Evolutionary conservation across 148 eudicot genomes (phyloP).

Genomic region (Vaccinium corymbosum): DNA sequence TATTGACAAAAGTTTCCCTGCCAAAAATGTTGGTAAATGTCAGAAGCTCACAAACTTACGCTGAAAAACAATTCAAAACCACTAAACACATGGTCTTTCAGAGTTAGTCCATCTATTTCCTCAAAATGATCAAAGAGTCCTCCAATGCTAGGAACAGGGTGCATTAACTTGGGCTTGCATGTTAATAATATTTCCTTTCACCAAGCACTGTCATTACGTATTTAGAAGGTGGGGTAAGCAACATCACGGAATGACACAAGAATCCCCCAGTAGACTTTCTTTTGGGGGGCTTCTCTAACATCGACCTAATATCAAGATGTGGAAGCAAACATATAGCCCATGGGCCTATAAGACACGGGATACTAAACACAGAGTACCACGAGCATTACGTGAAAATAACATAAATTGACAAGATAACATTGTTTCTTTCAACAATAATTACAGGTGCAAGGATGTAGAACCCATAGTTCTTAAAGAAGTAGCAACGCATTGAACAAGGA

Average conservation of each 20-base stretch:
- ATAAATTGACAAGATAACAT: neutral
- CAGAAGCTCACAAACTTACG: neutral
- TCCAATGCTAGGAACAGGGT: conserved; percentile 6
- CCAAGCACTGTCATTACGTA: neutral
- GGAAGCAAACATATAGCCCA: neutral
- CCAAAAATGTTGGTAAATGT: conserved; percentile 17
- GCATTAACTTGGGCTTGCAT: neutral
- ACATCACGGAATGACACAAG: neutral
- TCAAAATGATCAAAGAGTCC: neutral
- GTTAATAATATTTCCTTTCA: neutral
- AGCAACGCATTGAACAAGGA: neutral
- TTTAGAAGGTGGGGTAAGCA: neutral
- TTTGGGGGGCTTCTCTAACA: neutral
- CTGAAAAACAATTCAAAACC: neutral
- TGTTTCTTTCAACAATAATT: neutral
- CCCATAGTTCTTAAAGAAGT: neutral
- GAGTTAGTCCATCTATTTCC: neutral
- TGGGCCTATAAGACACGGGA: neutral
- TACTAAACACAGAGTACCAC: neutral
- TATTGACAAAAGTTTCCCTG: conserved; percentile 92
- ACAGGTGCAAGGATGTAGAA: neutral
- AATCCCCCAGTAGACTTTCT: too few species aligned
- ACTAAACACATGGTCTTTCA: neutral
- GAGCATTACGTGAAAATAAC: neutral
- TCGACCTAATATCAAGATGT: neutral